These are phyloP conservation scores for Puccinia hordei DNA, from an alignment of 1,284 basidiomycete species.

Conservation along the genomic window DNA sequence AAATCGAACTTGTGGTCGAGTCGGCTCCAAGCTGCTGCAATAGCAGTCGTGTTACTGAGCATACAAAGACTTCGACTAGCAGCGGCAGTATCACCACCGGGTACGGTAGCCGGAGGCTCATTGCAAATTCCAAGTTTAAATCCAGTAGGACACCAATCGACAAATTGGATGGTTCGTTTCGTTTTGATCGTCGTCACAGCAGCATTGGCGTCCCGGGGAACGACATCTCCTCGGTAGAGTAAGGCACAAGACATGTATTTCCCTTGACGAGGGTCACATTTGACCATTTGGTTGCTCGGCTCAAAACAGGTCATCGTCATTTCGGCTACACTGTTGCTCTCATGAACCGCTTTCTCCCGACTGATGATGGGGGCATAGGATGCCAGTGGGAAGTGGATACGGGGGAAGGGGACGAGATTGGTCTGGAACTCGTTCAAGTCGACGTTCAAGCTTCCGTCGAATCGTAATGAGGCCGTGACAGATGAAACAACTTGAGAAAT, in stretches of 20 bases:
- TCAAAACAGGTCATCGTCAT: slow-evolving; percentile 99
- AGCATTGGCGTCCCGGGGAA: slow-evolving; percentile 59
- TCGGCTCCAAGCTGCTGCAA: slow-evolving; percentile 59
- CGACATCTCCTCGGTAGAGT: slow-evolving; percentile 60
- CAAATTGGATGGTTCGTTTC: slow-evolving; percentile 60
- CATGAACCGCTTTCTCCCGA: slow-evolving; percentile 76
- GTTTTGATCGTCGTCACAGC: slow-evolving; percentile 60
- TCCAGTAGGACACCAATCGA: slow-evolving; percentile 61
- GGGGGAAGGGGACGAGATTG: slow-evolving; percentile 79
- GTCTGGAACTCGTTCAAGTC: slow-evolving; percentile 99
- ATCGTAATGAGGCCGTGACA: slow-evolving; percentile 93
- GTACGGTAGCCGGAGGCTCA: slow-evolving; percentile 58
- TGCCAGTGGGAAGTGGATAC: slow-evolving; percentile 97
- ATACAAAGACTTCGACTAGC: slow-evolving; percentile 59
- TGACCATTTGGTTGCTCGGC: slow-evolving; percentile 91
- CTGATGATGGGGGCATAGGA: slow-evolving; percentile 94
- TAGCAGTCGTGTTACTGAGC: slow-evolving; percentile 60
- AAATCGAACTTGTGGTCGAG: slow-evolving; percentile 60
- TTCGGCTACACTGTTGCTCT: slow-evolving; percentile 95
- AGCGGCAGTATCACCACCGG: slow-evolving; percentile 59
- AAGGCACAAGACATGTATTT: slow-evolving; percentile 60
- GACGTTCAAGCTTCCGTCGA: slow-evolving; percentile 96
- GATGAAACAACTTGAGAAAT: slow-evolving; percentile 97
- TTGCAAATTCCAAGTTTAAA: slow-evolving; percentile 60
- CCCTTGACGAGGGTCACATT: slow-evolving; percentile 60